Conservation (phyloP, 163 green algal genomes). For the Coccomyxa subellipsoidea region DNA sequence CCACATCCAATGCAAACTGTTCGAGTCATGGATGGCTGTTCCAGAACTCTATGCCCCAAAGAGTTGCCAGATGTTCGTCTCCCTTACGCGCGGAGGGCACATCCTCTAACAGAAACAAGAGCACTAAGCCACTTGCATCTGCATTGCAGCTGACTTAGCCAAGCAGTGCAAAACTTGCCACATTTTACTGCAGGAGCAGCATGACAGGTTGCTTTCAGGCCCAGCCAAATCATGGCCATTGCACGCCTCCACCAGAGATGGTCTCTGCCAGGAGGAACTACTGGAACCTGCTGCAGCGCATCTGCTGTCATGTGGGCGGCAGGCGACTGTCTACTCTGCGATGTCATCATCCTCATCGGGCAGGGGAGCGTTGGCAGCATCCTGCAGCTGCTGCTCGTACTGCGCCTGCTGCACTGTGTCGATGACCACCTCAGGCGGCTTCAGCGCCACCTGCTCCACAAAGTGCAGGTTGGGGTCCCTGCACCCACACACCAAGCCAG, state of each 20-base stretch:
- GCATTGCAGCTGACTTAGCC: background rate
- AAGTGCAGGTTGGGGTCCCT: conserved; percentile 94
- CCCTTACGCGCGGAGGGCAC: no score
- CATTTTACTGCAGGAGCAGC: no score
- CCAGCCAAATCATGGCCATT: background rate
- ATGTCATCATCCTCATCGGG: conserved; percentile 93
- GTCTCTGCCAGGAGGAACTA: background rate
- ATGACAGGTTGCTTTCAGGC: background rate
- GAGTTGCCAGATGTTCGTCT: background rate
- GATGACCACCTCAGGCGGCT: conserved; percentile 93
- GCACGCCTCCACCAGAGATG: background rate
- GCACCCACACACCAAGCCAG: conserved; percentile 1
- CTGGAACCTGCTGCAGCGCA: background rate
- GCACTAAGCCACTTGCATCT: background rate
- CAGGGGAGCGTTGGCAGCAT: conserved; percentile 86
- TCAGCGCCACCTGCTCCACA: conserved; percentile 95
- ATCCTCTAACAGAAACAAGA: background rate
- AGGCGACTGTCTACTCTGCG: background rate
- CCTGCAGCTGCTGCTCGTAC: conserved; percentile 91
- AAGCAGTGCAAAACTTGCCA: background rate
- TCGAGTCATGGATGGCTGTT: no score
- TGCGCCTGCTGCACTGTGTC: conserved; percentile 89
- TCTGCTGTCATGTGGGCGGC: background rate
- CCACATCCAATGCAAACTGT: no score
- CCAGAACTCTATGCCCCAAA: no score